A percentile compares a stretch with the other conserved stretches of the same genome.
phyloP scores from a whole-genome alignment of 352 stramenopile species.

The Globisporangium heterothallicum region DNA sequence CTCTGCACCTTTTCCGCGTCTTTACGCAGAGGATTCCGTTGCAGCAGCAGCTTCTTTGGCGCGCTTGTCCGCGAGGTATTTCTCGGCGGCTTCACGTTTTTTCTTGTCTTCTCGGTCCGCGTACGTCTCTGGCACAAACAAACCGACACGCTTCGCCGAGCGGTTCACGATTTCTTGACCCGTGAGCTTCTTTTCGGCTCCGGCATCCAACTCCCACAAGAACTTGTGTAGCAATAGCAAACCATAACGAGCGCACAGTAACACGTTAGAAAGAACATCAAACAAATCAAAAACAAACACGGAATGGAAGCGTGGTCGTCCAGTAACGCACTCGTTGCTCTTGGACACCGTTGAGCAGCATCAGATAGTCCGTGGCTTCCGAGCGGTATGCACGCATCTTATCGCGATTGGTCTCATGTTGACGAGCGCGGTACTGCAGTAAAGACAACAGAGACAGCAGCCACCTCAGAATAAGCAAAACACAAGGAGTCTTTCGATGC shows the following conservation, averaged over 20 bases:
- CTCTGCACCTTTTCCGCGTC: constrained; percentile 5
- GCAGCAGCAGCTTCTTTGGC: constrained; percentile 25
- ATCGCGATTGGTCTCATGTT: constrained; percentile 67
- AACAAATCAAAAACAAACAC: background rate
- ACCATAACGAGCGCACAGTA: background rate
- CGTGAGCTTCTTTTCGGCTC: constrained; percentile 59
- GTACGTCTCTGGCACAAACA: constrained; percentile 75
- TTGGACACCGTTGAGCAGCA: constrained; percentile 60
- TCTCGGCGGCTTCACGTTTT: constrained; percentile 32
- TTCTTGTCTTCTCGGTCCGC: constrained; percentile 44
- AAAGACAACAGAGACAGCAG: background rate
- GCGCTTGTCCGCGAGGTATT: constrained; percentile 55
- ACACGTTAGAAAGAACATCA: background rate
- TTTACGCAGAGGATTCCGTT: constrained; percentile 3
- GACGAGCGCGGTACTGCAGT: constrained; percentile 56
- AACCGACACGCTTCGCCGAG: constrained; percentile 67
- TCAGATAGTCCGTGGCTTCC: constrained; percentile 66
- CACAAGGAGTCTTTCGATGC: background rate
- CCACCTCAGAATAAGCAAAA: too few species aligned
- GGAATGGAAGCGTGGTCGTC: background rate
- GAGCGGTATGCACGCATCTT: constrained; percentile 69
- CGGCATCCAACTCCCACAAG: constrained; percentile 71
- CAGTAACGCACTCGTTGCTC: constrained; percentile 66
- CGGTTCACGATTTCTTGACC: constrained; percentile 71
- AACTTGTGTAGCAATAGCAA: constrained; percentile 24